Percentiles rank a stretch among this genome's conserved stretches.
phyloP scores from a whole-genome alignment of 2,329 filamentous ascomycete species.

The Venturiaceae sp. region DNA sequence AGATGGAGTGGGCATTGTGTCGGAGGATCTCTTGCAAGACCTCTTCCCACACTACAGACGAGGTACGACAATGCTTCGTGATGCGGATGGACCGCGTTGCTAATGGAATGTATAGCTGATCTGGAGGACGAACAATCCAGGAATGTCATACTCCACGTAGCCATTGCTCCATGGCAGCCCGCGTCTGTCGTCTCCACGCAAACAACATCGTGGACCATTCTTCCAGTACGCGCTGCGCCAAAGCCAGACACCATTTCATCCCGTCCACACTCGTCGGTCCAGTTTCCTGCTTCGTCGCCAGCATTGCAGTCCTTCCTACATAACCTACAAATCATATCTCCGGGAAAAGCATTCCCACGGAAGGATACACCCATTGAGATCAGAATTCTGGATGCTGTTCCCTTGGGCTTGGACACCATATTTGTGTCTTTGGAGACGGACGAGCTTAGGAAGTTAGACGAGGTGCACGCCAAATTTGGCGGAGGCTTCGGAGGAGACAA shows the following conservation, averaged over 20 bases:
- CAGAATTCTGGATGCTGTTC: slow-evolving; percentile 68
- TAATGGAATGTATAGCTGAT: neutral
- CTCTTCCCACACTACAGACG: slow-evolving; percentile 51
- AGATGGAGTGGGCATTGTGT: slow-evolving; percentile 77
- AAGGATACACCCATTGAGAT: slow-evolving; percentile 76
- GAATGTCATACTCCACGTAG: slow-evolving; percentile 45
- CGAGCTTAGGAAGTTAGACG: slow-evolving; percentile 67
- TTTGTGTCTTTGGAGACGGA: slow-evolving; percentile 81
- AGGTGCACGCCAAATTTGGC: slow-evolving; percentile 75
- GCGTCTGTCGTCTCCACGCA: slow-evolving; percentile 38
- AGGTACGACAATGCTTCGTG: slow-evolving; percentile 13
- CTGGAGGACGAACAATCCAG: neutral
- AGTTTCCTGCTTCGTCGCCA: slow-evolving; percentile 63
- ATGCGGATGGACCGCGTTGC: neutral
- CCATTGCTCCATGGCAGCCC: slow-evolving; percentile 65
- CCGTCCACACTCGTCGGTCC: slow-evolving; percentile 62
- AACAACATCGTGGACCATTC: slow-evolving; percentile 70
- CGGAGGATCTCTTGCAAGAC: slow-evolving; percentile 74
- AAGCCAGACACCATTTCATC: slow-evolving; percentile 23
- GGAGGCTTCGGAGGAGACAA: slow-evolving; percentile 38
- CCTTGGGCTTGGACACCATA: slow-evolving; percentile 71
- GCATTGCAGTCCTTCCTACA: slow-evolving; percentile 73
- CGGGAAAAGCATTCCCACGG: slow-evolving; percentile 60
- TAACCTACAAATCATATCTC: slow-evolving; percentile 60
- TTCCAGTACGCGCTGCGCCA: slow-evolving; percentile 53